Base-by-base conservation (phyloP, 176 grass and related monocot genomes). In the Cenchrus purpureus region DNA sequence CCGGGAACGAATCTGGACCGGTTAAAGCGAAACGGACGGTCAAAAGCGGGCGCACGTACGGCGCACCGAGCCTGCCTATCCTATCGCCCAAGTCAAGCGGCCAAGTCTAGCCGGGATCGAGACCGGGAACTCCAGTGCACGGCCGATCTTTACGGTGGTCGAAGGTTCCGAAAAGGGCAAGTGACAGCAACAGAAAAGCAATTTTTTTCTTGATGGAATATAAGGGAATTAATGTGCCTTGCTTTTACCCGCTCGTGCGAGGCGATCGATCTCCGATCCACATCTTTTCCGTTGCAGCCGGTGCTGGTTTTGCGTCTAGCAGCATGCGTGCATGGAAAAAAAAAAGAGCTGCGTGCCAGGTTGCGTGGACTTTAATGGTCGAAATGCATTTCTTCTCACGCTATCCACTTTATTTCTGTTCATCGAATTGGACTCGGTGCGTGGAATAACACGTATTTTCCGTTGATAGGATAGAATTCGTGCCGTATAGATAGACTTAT, bases 301-400 rank as follows among this genome's bases (percentile, higher is more conserved):
- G 20, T 34, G 80, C 55, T 71, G 58, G 68, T 71, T 73, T 62
- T 15, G 40, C 12, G 32, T 56, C 68, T 50, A 62, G 22, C 54
- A 15, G n/a, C 10, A 7, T 6, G 54, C 6, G 17, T 48, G 80
- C 80, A 62, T 31, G 53, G n/a, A 45, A 48, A 61, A 62, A 62
- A n/a, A 51, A 15, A 28, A 32, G 31, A 32, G 31, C 31, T 32
- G 31, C 31, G 31, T 32, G 31, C 31, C 31, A 32, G 31, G 31
- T 32, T 32, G 31, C 31, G 52, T 20, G 22, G 74, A 85, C 51
- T 78, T 55, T 4, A 37, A 60, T 12, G 15, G 52, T 60, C 45
- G 74, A 78, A 70, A 49, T 10, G 53, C 13, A 22, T 32, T 6
- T 78, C 22, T 68, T 12, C 15, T 49, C 63, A 22, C 16, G 73